Evolutionary conservation across 768 basidiomycete species (phyloP), one percentile per base, ranked within the genome.

Genomic region (Chlorophyllum brunneum): DNA sequence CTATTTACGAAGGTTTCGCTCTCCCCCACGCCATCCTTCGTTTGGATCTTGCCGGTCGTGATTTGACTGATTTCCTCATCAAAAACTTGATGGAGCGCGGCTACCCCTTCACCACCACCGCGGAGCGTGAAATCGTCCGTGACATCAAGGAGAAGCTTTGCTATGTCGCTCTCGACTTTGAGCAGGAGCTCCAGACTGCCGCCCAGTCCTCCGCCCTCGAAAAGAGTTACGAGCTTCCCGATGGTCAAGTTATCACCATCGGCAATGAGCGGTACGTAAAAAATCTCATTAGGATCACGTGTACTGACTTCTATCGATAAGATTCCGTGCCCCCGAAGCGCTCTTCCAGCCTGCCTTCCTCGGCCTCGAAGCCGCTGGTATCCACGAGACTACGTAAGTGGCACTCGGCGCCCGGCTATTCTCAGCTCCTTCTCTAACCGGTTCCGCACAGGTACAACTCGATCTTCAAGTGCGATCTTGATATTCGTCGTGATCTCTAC

Each of bases 101-200:
- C 9, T 95, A 97, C 71, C 79, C 83, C 15, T 95, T 97, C 82
- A 94, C 90, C 60, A 95, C 93, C 57, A 88, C 91, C 10, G 92
- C 91, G 31, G 92, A 93, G 73, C 81, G 85, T 63, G 92, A 94
- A 83, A 92, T 97, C 54, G 94, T 95, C 61, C 81, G 94, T 54
- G 94, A 95, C 69, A 95, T 97, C 79, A 97, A 97, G 79, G 92
- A 93, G 81, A 93, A 92, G 79, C 83, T 95, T 24, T 94, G 92
- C 70, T 95, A 95, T 67, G 93, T 95, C 58, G 92, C 92, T 33
- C 81, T 94, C 56, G 92, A 95, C 70, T 95, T 94, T 59, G 92
- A 95, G 65, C 88, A 94, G 70, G 93, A 95, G 72, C 75, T 95
- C 59, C 86, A 91, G 72, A 91, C 88, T 18, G 92, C 92, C 34